Base-by-base conservation (phyloP, 1,284 basidiomycete species). In the Cutaneotrichosporon mucoides region DNA sequence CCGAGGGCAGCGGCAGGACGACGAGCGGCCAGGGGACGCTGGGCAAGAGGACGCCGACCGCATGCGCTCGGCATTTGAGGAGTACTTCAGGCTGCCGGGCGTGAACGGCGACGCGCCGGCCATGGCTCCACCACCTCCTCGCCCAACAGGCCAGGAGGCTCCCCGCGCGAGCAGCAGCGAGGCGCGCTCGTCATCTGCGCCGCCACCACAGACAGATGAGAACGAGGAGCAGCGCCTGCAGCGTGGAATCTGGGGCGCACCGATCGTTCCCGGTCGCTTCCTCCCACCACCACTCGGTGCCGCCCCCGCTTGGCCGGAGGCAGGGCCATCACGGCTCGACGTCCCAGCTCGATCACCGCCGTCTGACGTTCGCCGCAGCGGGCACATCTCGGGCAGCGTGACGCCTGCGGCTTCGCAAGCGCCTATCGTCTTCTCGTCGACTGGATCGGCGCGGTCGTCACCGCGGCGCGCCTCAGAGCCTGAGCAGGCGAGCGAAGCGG, bases 211-310 rank as follows among this genome's bases (percentile, higher is more conserved):
- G 45, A 53, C 62, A 52, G 34, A 12, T 16, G 56, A 64, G 57
- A 37, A 53, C 12, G 59, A 64, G 9, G 67, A 70, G n/a, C 56
- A 55, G 5, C 55, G 64, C 34, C 55, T 75, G 0, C 73, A 76
- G 55, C 60, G 68, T 8, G 65, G 67, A 0, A 76, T 77, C 51
- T 77, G 75, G 75, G 75, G 75, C 3, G 73, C 72, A 15, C 71
- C 70, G 0, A 68, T 77, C 35, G 57, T 63, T 8, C 73, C 72
- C 12, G 75, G 75, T 1, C 54, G 65, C 13, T 77, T 77, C 66
- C 59, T 65, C 15, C 61, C 67, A 33, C 60, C 66, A 9, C 68
- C 73, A 0, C 64, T 75, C 4, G 73, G 73, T 13, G 69, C 73
- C 1, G 67, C 67, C 1, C 70, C 68, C 5, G 45, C 60, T 5